Conservation (phyloP, 306 rosid species). For the Rubus idaeus region DNA sequence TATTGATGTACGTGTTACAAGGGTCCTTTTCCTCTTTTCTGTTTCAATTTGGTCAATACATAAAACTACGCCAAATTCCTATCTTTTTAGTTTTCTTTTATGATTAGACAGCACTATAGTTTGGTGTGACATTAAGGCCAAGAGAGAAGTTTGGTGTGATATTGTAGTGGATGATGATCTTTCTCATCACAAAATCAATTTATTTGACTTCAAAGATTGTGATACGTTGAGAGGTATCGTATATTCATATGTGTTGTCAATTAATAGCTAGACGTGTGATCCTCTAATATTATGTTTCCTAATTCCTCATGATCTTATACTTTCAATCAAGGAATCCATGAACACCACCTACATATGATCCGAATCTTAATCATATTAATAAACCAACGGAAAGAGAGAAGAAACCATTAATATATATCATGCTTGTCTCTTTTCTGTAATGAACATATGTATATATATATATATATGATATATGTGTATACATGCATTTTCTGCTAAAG, state of each 20-base stretch:
- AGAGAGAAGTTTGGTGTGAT: not conserved
- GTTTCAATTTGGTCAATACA: not conserved
- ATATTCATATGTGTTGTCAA: not conserved
- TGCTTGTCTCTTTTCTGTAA: no score
- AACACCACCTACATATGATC: not conserved
- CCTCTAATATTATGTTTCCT: not conserved
- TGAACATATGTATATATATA: no score
- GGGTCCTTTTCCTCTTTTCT: not conserved
- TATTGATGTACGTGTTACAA: not conserved
- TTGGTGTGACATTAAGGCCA: not conserved
- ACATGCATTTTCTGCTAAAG: no score
- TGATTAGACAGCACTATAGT: not conserved
- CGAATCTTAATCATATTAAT: not conserved
- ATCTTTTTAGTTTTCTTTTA: not conserved
- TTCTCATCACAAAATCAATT: not conserved
- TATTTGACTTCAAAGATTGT: not conserved
- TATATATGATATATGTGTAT: no score
- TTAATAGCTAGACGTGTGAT: not conserved
- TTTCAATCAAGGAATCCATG: not conserved
- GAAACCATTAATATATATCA: no score
- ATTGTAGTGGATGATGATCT: not conserved
- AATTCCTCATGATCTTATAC: not conserved
- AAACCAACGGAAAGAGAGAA: no score
- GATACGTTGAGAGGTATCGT: not conserved
- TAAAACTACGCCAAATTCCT: not conserved